phyloP scores from a whole-genome alignment of 305 asterid species.

The Stenogyne calaminthoides region DNA sequence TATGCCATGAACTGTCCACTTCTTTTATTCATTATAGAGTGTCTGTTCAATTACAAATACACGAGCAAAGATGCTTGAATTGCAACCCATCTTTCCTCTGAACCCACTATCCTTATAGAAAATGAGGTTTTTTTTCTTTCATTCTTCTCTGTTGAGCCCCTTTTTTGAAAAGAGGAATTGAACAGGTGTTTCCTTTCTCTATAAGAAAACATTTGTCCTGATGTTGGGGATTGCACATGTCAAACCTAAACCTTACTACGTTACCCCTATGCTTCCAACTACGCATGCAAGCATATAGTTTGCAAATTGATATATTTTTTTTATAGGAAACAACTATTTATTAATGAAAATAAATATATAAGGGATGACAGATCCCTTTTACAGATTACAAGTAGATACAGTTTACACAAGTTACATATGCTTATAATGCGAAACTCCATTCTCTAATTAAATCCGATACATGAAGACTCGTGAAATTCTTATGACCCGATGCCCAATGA shows the following conservation, averaged over 20 bases:
- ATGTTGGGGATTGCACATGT: neutral
- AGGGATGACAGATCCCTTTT: too few species aligned
- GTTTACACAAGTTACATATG: too few species aligned
- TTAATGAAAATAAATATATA: too few species aligned
- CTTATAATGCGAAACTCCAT: neutral
- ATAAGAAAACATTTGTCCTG: neutral
- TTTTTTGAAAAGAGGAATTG: neutral
- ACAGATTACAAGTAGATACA: too few species aligned
- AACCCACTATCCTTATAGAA: neutral
- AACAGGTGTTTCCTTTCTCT: neutral
- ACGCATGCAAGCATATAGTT: neutral
- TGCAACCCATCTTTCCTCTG: neutral
- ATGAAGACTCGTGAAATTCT: neutral
- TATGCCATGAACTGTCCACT: neutral
- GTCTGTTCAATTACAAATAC: neutral
- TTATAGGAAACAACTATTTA: too few species aligned
- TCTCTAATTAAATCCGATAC: neutral
- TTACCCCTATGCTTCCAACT: too few species aligned
- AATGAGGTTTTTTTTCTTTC: neutral
- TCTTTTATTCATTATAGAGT: neutral
- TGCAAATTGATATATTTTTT: neutral
- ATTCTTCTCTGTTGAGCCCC: neutral
- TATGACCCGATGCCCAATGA: neutral
- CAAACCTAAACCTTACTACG: neutral
- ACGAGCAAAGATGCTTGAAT: too few species aligned